These are phyloP conservation scores for Keithomyces neogunnii DNA, from an alignment of 2,329 filamentous ascomycete genomes.

Conservation along the genomic window DNA sequence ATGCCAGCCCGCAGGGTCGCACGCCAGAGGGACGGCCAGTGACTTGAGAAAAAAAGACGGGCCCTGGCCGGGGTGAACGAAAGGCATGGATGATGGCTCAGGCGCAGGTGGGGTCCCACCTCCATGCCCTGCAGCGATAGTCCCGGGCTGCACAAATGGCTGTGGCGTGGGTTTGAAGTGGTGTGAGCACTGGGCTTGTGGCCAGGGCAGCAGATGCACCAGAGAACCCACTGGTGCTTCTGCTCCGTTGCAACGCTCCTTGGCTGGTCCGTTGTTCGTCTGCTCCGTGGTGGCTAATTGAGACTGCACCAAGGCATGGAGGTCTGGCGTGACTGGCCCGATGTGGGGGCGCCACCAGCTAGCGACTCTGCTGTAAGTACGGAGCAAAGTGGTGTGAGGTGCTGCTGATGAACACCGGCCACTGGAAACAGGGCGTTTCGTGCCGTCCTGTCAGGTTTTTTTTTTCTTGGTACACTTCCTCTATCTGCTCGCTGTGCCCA, in stretches of 20 bases:
- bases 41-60: neutral
- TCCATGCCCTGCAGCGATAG: constrained; percentile 4
- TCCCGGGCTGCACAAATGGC: neutral
- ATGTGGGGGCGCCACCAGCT: neutral
- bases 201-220: neutral
- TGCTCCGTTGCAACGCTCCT: neutral
- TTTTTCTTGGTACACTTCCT: neutral
- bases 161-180: neutral
- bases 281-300: neutral
- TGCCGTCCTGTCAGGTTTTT: neutral
- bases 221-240: neutral
- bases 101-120: constrained; percentile 1
- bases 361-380: neutral
- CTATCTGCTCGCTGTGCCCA: neutral
- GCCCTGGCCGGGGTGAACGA: neutral
- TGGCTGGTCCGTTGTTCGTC: neutral
- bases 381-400: neutral
- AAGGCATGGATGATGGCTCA: neutral
- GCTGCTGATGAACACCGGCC: neutral
- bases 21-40: neutral
- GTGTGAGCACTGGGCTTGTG: neutral
- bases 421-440: neutral
- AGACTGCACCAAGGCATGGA: neutral
- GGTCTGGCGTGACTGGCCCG: neutral
- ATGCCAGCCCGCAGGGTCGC: neutral